These are phyloP conservation scores for barrel medic (Medicago truncatula) DNA, from an alignment of 306 rosid genomes.

Conservation along the genomic window DNA sequence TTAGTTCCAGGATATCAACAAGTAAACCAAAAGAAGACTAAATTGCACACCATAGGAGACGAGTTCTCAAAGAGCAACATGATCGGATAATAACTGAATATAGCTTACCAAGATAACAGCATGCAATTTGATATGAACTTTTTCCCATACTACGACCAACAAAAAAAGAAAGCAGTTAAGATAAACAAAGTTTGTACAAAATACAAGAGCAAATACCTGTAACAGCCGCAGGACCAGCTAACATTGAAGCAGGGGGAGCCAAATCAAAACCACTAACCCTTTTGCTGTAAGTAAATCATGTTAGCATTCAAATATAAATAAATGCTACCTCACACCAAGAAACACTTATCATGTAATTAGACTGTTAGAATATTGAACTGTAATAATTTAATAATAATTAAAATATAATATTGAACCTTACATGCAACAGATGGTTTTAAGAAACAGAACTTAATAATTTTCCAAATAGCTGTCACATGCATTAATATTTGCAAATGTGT, in stretches of 20 bases:
- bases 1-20: slow-evolving; percentile 94
- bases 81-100: slow-evolving; percentile 65
- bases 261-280: slow-evolving; percentile 98
- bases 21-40: slow-evolving; percentile 56
- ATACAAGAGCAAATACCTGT: slow-evolving; percentile 66
- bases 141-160: slow-evolving; percentile 83
- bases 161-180: slow-evolving; percentile 79
- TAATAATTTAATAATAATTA: background rate
- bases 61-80: slow-evolving; percentile 55
- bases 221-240: slow-evolving; percentile 65
- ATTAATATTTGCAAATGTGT: background rate
- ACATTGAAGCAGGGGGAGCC: slow-evolving; percentile 94
- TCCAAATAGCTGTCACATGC: slow-evolving; percentile 2
- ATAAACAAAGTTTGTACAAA: slow-evolving; percentile 44
- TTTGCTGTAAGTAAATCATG: slow-evolving; percentile 72
- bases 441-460: background rate
- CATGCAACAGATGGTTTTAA: slow-evolving; percentile 5
- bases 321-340: slow-evolving; percentile 24
- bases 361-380: slow-evolving; percentile 1
- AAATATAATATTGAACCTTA: background rate
- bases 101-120: slow-evolving; percentile 95
- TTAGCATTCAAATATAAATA: slow-evolving; percentile 42
- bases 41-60: slow-evolving; percentile 62
- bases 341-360: slow-evolving; percentile 8
- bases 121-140: slow-evolving; percentile 91